Evolutionary conservation across 371 early-diverging fungal genomes (phyloP), one percentile per base, ranked within the genome.

Genomic region (Mortierella polycephala): DNA sequence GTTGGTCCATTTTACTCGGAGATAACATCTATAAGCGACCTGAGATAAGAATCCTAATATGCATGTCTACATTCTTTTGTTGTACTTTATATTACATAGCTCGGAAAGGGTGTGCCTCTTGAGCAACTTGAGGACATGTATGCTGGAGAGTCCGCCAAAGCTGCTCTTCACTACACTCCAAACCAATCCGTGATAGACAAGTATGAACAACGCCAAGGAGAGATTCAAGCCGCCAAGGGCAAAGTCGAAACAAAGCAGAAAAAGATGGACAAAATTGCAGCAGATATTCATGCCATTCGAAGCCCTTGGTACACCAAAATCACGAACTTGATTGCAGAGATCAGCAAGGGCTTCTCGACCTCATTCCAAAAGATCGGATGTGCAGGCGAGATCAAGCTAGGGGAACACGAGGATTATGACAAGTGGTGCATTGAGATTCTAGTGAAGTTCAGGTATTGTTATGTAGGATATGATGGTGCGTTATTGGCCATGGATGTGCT

Each of bases 361-460:
- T 89, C 94, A n/a, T 93, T 98, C 73, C 84, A 90, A 55, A 82
- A 79, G 46, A 95, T 98, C 73, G 92, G 91, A n/a, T 96, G 97
- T 75, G 89, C 90, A 37, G 98, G 98, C 41, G 96, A 97, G 82
- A 91, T 97, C 5, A 64, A 84, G 37, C 74, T 98, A 20, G 79
- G 81, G 13, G 85, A 87, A 49, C 84, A 91, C 44, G 93, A 93
- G 41, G 95, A 96, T 72, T 96, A 90, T 82, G 92, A 92, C 69
- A 88, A 92, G 73, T 99, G 99, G 99, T 96, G 97, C 51, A 91
- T 99, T 56, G 94, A 98, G 64, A 97, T 99, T 64, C 82, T 89
- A 20, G 98, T 98, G 60, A 94, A 94, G 66, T 98, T 98, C 85
- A 87, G 89, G 87, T 84, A 84, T 13, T 37, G 8, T n/a, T n/a